These are phyloP conservation scores for Suhomyces sp. DNA, from an alignment of 805 yeast genomes.

Conservation along the genomic window DNA sequence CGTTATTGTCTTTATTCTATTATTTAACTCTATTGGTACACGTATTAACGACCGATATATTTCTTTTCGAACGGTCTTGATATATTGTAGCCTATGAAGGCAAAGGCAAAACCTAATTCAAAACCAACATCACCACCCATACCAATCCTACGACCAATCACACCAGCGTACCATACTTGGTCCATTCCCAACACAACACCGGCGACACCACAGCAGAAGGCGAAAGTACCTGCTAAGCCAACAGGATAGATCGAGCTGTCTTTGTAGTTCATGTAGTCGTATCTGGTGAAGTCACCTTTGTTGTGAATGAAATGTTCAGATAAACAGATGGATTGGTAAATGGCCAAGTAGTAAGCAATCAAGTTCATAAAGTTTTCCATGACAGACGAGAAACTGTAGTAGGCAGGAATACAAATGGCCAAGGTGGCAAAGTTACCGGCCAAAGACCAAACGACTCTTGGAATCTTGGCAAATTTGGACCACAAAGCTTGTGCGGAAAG, in stretches of 20 bases:
- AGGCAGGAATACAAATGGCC: constrained; percentile 88
- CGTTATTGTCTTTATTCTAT: neutral
- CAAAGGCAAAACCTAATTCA: constrained; percentile 66
- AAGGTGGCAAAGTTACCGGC: constrained; percentile 71
- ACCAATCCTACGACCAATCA: constrained; percentile 60
- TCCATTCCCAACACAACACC: constrained; percentile 88
- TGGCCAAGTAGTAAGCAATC: constrained; percentile 87
- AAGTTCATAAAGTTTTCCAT: constrained; percentile 88
- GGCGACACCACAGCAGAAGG: constrained; percentile 77
- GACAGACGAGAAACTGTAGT: constrained; percentile 65
- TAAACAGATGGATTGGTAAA: constrained; percentile 71
- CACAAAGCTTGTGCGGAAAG: constrained; percentile 83
- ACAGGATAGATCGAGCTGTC: constrained; percentile 60
- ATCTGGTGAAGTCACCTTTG: constrained; percentile 54
- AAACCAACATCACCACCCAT: constrained; percentile 86
- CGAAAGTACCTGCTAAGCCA: constrained; percentile 76
- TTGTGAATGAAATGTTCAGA: constrained; percentile 83
- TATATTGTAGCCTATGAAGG: constrained; percentile 58
- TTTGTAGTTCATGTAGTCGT: constrained; percentile 61
- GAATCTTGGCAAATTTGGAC: constrained; percentile 69
- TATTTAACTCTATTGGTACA: neutral
- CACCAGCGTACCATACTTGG: constrained; percentile 82
- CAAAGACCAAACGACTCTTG: constrained; percentile 81
- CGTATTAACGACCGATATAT: constrained; percentile 49
- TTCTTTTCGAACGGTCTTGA: constrained; percentile 66